Evolutionary conservation across 176 grass and related monocot species (phyloP), one percentile per base, ranked within the genome.

Genomic region (barley (Hordeum vulgare)): DNA sequence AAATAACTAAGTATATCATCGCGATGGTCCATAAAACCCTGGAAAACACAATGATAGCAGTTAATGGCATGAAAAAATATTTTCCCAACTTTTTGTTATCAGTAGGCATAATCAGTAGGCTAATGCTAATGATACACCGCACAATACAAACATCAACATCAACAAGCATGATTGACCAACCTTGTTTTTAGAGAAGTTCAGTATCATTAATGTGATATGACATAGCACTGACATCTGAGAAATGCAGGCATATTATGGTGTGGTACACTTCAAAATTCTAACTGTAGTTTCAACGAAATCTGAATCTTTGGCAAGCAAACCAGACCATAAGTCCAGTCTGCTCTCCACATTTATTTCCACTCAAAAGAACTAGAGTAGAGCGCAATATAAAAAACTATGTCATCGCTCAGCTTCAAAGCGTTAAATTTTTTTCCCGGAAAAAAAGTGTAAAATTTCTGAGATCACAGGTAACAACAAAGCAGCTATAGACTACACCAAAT

Each of bases 1-100:
- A 98, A 90, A 85, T 98, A 93, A 65, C 83, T 82, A 74, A 95
- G 58, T 90, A 98, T 93, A 58, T 95, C 80, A 74, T 71, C 69
- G 71, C 62, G 92, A 73, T 98, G 68, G 66, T 90, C 80, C 79
- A 91, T 83, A 76, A 98, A 31, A 42, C 96, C 96, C 96, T 98
- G 82, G 37, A 85, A 40, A 91, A 39, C 73, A 88, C 68, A 66
- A 86, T 44, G 11, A 14, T 72, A 57, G 14, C 23, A 73, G 72
- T 82, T 85, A 78, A 25, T 35, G 42, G 21, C 72, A 82, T 51
- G 9, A 33, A 17, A 26, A 58, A 42, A n/a, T 17, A 35, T 36
- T 74, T 80, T 75, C 10, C 27, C n/a, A n/a, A 74, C 11, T 21
- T n/a, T n/a, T n/a, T 66, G 26, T 69, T 44, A 64, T 10, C 14